Base-by-base conservation (phyloP, 352 stramenopile genomes). In the Phytophthora idaei region DNA sequence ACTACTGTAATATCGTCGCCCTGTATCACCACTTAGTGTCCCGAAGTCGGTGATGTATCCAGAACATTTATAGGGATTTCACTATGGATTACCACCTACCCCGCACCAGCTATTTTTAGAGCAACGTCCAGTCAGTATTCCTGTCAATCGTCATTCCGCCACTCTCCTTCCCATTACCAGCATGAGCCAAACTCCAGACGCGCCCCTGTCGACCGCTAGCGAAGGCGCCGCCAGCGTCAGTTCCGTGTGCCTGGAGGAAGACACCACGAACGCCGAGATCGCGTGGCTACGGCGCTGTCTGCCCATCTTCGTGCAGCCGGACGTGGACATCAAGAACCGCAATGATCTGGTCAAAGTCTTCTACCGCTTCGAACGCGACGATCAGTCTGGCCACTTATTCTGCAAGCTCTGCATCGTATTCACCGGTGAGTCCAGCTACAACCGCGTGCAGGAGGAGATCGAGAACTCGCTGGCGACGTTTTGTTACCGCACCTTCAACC, bases 401-500 rank as follows among this genome's bases (percentile, higher is more conserved):
- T 96, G 88, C 67, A 85, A 87, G 46, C 86, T 96, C 21, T 96
- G 85, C 68, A 74, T 96, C 53, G 81, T 96, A 41, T 93, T 93
- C 52, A 77, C 81, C 4, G 81, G 88, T 61, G 87, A 96, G 59
- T 90, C 88, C 15, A 94, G 85, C 65, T 94, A 94, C 79, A 96
- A 96, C 55, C 83, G 84, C 71, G 57, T 83, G 29, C 75, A 84
- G 37, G 80, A 90, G 47, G 70, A 85, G 50, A 64, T 80, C n/a
- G 78, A 94, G 71, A 96, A 96, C 72, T 74, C 68, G 36, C 57
- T 93, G 45, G 88, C 85, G 29, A 96, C 88, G 61, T 58, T 94
- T 15, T 80, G 84, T 42, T 94, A 94, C 63, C 85, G 88, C 67
- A 92, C 86, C 17, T 96, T 92, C 71, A 96, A 94, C 58, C 86